phyloP scores from a whole-genome alignment of 2,329 filamentous ascomycete species.

The Colletotrichum filicis region DNA sequence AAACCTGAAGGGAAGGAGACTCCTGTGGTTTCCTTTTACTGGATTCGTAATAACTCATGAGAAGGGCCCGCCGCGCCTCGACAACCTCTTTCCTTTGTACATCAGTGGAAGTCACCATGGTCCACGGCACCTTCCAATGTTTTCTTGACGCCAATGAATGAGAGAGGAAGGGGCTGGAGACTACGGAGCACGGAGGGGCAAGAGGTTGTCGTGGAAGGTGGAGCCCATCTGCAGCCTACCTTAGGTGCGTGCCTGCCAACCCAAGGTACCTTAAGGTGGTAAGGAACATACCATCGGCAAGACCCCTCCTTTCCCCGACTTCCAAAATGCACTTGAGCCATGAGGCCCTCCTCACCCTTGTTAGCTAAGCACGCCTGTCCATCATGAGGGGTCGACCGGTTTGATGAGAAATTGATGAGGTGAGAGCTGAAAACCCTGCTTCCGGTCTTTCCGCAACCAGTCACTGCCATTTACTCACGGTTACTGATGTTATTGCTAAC shows the following conservation, averaged over 20 bases:
- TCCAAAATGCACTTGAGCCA: neutral
- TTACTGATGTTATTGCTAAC: too few relatives aligned
- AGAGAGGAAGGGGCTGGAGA: neutral
- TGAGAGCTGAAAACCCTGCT: slow-evolving; percentile 6
- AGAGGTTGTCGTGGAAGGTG: slow-evolving; percentile 27
- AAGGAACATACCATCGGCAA: neutral
- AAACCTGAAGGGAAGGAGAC: neutral
- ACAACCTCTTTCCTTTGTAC: neutral
- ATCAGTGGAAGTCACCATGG: neutral
- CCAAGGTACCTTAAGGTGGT: too few relatives aligned
- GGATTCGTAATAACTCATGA: too few relatives aligned
- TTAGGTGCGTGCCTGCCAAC: neutral
- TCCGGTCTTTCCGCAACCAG: slow-evolving; percentile 23
- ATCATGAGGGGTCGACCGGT: neutral
- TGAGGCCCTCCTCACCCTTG: neutral
- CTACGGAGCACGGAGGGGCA: neutral
- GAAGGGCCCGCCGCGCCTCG: too few relatives aligned
- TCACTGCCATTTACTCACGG: neutral
- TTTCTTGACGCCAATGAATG: neutral
- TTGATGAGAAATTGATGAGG: neutral
- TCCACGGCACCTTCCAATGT: neutral
- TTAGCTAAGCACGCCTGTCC: neutral
- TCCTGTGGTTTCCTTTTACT: neutral
- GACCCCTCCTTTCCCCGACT: slow-evolving; percentile 18
- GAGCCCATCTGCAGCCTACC: neutral